A percentile compares a stretch with the other conserved stretches of the same genome.
Evolutionary conservation across 176 grass and related monocot species (phyloP).

Genomic region (Bromus sterilis): DNA sequence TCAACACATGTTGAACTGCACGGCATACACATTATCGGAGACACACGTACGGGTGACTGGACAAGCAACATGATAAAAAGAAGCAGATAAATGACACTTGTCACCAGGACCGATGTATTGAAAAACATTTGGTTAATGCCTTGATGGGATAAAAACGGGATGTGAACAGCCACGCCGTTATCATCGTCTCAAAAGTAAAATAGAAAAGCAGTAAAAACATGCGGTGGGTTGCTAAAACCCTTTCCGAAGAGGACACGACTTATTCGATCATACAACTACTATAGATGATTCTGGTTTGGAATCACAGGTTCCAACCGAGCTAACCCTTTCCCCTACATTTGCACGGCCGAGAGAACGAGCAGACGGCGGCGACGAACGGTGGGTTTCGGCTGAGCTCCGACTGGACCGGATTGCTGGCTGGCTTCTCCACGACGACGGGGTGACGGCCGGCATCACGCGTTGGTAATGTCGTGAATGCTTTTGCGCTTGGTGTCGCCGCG

Average conservation of each 20-base stretch:
- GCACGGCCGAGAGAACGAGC: background rate
- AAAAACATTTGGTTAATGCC: background rate
- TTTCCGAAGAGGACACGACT: background rate
- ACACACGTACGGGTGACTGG: background rate
- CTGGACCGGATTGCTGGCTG: background rate
- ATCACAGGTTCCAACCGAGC: conserved; percentile 1
- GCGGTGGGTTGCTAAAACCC: background rate
- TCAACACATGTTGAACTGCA: background rate
- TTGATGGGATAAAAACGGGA: background rate
- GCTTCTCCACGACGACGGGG: background rate
- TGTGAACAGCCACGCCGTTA: too few relatives aligned
- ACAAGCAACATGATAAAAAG: background rate
- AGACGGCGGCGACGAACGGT: background rate
- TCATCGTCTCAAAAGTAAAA: too few relatives aligned
- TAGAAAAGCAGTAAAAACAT: background rate
- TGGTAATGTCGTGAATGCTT: conserved; percentile 95
- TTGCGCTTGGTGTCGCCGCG: conserved; percentile 66
- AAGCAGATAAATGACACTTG: background rate
- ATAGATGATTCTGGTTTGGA: background rate
- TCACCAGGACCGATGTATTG: background rate
- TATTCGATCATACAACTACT: background rate
- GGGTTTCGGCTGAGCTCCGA: background rate
- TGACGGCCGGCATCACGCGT: conserved; percentile 22
- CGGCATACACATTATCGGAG: background rate
- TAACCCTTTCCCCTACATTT: background rate